phyloP scores from a whole-genome alignment of 1,284 basidiomycete genomes.

The Sanguinoderma infundibulare region DNA sequence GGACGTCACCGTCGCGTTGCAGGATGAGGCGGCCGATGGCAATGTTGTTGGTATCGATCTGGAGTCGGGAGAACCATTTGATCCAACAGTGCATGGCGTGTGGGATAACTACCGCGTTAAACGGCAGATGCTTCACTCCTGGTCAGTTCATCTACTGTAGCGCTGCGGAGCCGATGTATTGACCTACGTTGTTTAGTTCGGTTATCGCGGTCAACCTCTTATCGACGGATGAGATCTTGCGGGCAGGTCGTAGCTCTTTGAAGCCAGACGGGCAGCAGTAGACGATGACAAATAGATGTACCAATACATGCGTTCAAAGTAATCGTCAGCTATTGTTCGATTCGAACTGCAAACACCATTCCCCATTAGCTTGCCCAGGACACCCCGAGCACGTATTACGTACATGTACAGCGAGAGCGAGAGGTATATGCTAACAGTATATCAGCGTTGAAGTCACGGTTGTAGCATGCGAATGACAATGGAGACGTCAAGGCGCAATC shows the following conservation, averaged over 20 bases:
- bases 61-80: constrained; percentile 94
- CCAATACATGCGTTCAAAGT: constrained; percentile 4
- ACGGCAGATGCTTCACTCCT: constrained; percentile 97
- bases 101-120: constrained; percentile 99
- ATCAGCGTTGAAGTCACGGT: constrained; percentile 4
- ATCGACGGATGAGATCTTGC: constrained; percentile 94
- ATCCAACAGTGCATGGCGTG: constrained; percentile 93
- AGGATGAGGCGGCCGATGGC: constrained; percentile 94
- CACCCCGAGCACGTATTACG: constrained; percentile 22
- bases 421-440: constrained; percentile 21
- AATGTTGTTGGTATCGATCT: constrained; percentile 92
- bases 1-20: constrained; percentile 87
- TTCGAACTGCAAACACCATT: constrained; percentile 4
- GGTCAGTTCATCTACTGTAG: constrained; percentile 48
- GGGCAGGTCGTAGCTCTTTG: constrained; percentile 90
- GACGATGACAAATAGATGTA: constrained; percentile 20
- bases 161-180: background rate
- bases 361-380: constrained; percentile 20
- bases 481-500: too few species aligned
- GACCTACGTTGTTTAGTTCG: constrained; percentile 59
- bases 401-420: constrained; percentile 20
- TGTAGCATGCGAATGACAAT: constrained; percentile 10
- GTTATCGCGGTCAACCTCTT: constrained; percentile 97
- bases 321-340: background rate
- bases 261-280: constrained; percentile 77